Conservation (phyloP, 352 stramenopile genomes). For the Phytopythium aichiense region DNA sequence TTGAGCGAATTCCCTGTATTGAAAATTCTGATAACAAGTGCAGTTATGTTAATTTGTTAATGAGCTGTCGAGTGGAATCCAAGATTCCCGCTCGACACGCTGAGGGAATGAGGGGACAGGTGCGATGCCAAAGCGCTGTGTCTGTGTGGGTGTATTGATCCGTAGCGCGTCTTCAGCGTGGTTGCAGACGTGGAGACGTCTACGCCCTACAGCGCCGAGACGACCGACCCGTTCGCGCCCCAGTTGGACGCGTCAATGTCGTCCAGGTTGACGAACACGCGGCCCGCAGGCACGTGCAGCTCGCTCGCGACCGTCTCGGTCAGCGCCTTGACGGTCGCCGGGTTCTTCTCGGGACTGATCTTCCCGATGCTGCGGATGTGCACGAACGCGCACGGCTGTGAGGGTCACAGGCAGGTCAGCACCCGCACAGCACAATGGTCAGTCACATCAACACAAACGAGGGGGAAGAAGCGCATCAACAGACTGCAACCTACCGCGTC, state of each 20-base stretch:
- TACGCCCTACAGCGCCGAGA: background rate
- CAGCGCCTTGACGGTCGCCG: conserved; percentile 8
- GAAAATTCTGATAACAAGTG: background rate
- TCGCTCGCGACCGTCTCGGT: conserved; percentile 7
- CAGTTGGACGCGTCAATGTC: conserved; percentile 9
- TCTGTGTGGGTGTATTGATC: background rate
- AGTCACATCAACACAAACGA: no score
- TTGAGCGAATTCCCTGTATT: background rate
- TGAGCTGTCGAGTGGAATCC: background rate
- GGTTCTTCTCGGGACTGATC: conserved; percentile 9
- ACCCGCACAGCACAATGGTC: no score
- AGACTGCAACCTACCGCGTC: conserved; percentile 14
- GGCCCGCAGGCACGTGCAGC: conserved; percentile 8
- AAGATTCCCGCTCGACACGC: background rate
- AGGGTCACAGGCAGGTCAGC: background rate
- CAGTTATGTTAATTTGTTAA: background rate
- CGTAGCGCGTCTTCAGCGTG: background rate
- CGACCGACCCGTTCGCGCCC: background rate
- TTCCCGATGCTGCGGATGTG: conserved; percentile 19
- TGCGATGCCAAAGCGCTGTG: background rate
- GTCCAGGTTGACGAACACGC: conserved; percentile 13
- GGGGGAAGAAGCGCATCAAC: background rate
- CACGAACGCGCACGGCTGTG: conserved; percentile 35
- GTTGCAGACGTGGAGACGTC: background rate
- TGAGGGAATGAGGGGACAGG: no score